Conservation (phyloP, 1,284 basidiomycete genomes). For the Cutaneotrichosporon spelunceum region DNA sequence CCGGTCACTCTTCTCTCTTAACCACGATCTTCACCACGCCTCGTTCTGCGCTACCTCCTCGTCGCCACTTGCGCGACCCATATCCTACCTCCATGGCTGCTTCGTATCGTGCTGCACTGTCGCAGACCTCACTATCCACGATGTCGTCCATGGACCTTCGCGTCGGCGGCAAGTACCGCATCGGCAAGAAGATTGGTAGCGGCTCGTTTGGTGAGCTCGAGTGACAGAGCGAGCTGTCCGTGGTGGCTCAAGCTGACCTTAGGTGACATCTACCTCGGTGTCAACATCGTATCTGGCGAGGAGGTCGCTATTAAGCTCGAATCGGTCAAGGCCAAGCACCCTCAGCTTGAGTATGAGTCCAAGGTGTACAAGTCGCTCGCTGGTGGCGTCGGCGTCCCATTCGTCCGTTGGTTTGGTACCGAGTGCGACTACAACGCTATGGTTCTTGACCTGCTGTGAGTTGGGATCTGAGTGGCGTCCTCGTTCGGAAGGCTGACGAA, state of each 20-base stretch:
- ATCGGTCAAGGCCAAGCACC: conserved; percentile 98
- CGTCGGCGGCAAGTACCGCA: conserved; percentile 96
- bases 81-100: conserved; percentile 1
- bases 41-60: background rate
- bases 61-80: background rate
- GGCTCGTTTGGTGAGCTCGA: conserved; percentile 84
- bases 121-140: conserved; percentile 24
- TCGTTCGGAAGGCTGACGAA: conserved; percentile 4
- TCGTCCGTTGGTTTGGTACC: conserved; percentile 97
- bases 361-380: conserved; percentile 97
- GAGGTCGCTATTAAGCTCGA: conserved; percentile 99
- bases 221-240: background rate
- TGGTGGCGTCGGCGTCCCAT: conserved; percentile 96
- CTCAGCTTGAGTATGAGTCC: conserved; percentile 98
- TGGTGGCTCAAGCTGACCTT: conserved; percentile 21
- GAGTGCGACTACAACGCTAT: conserved; percentile 99
- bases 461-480: conserved; percentile 4
- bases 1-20: no score
- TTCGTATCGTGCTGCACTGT: background rate
- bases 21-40: conserved; percentile 1
- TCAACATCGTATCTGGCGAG: conserved; percentile 99
- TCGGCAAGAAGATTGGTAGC: conserved; percentile 99
- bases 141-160: conserved; percentile 74
- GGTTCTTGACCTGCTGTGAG: conserved; percentile 87
- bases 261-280: conserved; percentile 99